phyloP scores from a whole-genome alignment of 1,284 basidiomycete genomes.

The Sanghuangporus baumii region DNA sequence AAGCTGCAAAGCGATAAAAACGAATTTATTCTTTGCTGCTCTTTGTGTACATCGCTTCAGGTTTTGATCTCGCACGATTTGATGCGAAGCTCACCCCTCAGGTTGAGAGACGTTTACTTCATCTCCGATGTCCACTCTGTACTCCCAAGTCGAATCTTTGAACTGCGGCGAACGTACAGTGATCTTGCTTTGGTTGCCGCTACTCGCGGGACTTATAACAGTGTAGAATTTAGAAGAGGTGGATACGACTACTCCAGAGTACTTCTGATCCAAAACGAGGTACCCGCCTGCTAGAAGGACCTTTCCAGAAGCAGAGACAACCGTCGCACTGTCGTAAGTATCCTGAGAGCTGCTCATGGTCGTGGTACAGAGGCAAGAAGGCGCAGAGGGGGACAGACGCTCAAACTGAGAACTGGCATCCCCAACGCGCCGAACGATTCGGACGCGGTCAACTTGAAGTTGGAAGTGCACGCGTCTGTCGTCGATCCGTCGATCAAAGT shows the following conservation, averaged over 20 bases:
- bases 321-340: constrained; percentile 31
- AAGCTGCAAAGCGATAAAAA: constrained; percentile 80
- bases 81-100: constrained; percentile 38
- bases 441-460: neutral
- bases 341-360: constrained; percentile 5
- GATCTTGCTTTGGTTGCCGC: constrained; percentile 38
- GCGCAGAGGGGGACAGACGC: neutral
- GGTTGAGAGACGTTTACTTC: constrained; percentile 41
- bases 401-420: neutral
- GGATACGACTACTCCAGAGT: constrained; percentile 82
- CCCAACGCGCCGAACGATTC: neutral
- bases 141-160: constrained; percentile 72
- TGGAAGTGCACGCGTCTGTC: neutral
- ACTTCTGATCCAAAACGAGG: constrained; percentile 82
- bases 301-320: constrained; percentile 92
- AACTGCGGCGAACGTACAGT: constrained; percentile 92
- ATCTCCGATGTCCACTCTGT: constrained; percentile 45
- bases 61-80: neutral
- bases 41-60: constrained; percentile 19
- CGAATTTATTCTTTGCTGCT: constrained; percentile 76
- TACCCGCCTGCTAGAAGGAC: constrained; percentile 93
- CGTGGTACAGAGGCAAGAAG: neutral
- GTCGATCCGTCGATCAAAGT: neutral
- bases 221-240: constrained; percentile 95
- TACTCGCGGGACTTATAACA: constrained; percentile 35